Conservation (phyloP, 495 filamentous ascomycete genomes). For the Poronia punctata region DNA sequence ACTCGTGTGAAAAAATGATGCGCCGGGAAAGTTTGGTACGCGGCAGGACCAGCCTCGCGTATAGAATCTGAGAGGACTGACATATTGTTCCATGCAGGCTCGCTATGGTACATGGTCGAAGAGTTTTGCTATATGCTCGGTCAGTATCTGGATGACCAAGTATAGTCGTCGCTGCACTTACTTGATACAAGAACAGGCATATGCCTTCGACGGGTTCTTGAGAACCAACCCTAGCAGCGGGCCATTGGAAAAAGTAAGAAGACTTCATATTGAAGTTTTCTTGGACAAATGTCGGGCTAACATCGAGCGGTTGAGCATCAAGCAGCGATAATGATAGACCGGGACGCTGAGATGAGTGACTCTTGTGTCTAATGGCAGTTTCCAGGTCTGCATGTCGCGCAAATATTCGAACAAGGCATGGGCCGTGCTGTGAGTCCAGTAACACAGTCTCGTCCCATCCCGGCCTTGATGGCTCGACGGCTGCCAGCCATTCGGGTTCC, state of each 20-base stretch:
- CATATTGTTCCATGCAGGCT: constrained; percentile 23
- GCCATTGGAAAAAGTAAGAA: constrained; percentile 29
- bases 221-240: constrained; percentile 11
- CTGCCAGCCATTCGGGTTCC: constrained; percentile 20
- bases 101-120: constrained; percentile 24
- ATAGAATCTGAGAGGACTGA: constrained; percentile 22
- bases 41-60: constrained; percentile 30
- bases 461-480: constrained; percentile 30
- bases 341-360: constrained; percentile 11
- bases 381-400: constrained; percentile 28
- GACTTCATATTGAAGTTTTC: constrained; percentile 32
- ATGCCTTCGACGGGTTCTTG: constrained; percentile 17
- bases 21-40: constrained; percentile 35
- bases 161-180: too few species aligned
- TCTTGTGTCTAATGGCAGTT: constrained; percentile 13
- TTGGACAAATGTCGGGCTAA: constrained; percentile 19
- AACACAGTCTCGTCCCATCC: constrained; percentile 37
- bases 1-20: constrained; percentile 45
- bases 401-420: constrained; percentile 29
- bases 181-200: constrained; percentile 41
- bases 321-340: constrained; percentile 11
- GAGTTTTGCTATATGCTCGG: constrained; percentile 16
- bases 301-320: constrained; percentile 15
- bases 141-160: background rate
- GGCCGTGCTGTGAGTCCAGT: constrained; percentile 18